A percentile compares a stretch with the other conserved stretches of the same genome.
Evolutionary conservation across 805 yeast species (phyloP).

Genomic region (Lachancea mirantina): DNA sequence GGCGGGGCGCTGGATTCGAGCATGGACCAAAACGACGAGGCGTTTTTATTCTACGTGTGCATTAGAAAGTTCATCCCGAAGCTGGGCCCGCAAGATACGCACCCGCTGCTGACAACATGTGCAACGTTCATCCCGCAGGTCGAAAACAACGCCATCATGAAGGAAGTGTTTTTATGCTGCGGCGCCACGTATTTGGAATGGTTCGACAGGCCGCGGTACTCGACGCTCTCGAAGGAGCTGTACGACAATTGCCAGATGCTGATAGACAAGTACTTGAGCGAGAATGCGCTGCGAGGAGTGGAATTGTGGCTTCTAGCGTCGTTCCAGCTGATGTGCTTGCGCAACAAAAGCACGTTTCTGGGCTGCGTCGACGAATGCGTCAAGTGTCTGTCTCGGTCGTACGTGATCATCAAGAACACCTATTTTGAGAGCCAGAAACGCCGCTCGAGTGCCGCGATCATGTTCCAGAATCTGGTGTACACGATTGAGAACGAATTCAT

Average conservation of each 20-base stretch:
- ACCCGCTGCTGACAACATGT: conserved; percentile 34
- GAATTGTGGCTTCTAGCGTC: conserved; percentile 38
- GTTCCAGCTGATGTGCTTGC: conserved; percentile 34
- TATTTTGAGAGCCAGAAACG: conserved; percentile 4
- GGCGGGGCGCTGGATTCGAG: conserved; percentile 4
- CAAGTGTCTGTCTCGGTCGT: conserved; percentile 32
- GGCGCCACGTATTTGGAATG: conserved; percentile 36
- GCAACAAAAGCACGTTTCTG: conserved; percentile 31
- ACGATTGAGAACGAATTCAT: conserved; percentile 11
- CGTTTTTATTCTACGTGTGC: conserved; percentile 31
- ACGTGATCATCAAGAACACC: conserved; percentile 31
- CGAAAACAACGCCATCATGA: conserved; percentile 24
- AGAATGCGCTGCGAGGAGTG: conserved; percentile 23
- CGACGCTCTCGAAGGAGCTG: conserved; percentile 19
- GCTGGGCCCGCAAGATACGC: conserved; percentile 38
- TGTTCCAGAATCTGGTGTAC: conserved; percentile 10
- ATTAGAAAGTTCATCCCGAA: conserved; percentile 36
- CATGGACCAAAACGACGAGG: conserved; percentile 9
- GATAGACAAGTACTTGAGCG: conserved; percentile 18
- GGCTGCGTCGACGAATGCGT: conserved; percentile 27
- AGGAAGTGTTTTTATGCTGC: conserved; percentile 35
- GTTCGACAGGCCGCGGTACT: conserved; percentile 23
- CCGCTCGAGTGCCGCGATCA: not conserved
- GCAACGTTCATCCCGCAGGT: conserved; percentile 36
- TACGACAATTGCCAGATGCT: conserved; percentile 20